Evolutionary conservation across 2,329 filamentous ascomycete genomes (phyloP).

Genomic region (Fusarium subtropicale): DNA sequence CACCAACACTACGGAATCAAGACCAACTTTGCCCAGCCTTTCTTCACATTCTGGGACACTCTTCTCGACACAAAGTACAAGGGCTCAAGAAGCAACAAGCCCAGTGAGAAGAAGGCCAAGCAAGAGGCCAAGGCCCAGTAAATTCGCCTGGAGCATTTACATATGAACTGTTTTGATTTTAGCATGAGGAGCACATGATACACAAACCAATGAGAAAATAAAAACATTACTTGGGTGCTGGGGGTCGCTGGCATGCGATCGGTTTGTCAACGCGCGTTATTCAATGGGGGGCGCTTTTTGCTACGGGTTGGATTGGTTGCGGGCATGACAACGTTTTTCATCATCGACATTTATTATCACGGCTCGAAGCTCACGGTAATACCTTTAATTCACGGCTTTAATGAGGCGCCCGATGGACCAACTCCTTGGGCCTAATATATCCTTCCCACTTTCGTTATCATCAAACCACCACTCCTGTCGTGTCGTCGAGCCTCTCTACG

Average conservation of each 20-base stretch:
- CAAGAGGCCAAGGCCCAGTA: slow-evolving; percentile 23
- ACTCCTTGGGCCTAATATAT: slow-evolving; percentile 33
- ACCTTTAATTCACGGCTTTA: slow-evolving; percentile 44
- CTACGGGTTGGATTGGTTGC: slow-evolving; percentile 32
- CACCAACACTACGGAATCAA: slow-evolving; percentile 99
- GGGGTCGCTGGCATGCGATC: slow-evolving; percentile 39
- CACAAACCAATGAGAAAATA: slow-evolving; percentile 22
- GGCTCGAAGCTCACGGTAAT: slow-evolving; percentile 44
- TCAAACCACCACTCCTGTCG: slow-evolving; percentile 27
- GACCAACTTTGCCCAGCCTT: slow-evolving; percentile 89
- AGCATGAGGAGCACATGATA: slow-evolving; percentile 40
- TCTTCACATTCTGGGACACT: slow-evolving; percentile 96
- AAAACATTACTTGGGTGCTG: slow-evolving; percentile 19
- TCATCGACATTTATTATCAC: slow-evolving; percentile 32
- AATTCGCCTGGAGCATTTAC: slow-evolving; percentile 31
- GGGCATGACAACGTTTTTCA: slow-evolving; percentile 35
- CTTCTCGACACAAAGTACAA: slow-evolving; percentile 85
- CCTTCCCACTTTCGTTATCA: slow-evolving; percentile 32
- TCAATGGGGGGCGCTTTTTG: slow-evolving; percentile 24
- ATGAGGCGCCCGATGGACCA: slow-evolving; percentile 36
- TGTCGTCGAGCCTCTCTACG: background rate
- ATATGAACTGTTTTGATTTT: slow-evolving; percentile 42
- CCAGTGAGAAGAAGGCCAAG: slow-evolving; percentile 50
- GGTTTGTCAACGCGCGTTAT: slow-evolving; percentile 19
- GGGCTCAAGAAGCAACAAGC: slow-evolving; percentile 64